Conservation (phyloP, 2,329 filamentous ascomycete species). For the Periconia sp. region DNA sequence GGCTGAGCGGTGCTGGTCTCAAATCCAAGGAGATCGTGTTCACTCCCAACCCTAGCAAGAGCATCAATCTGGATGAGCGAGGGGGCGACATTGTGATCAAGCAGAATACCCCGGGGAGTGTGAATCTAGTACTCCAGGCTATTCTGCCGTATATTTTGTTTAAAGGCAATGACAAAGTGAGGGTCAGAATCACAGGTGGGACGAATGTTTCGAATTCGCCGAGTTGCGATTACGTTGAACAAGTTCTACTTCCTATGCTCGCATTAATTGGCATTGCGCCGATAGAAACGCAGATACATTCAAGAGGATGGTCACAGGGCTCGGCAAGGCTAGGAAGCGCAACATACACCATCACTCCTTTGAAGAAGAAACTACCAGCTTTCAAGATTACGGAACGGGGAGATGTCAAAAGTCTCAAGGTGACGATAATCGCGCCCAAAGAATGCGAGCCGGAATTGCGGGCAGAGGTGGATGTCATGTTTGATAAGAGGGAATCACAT, state of each 20-base stretch:
- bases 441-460: constrained; percentile 36
- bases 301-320: constrained; percentile 62
- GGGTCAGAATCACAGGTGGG: constrained; percentile 60
- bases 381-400: constrained; percentile 45
- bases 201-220: constrained; percentile 64
- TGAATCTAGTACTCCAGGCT: constrained; percentile 64
- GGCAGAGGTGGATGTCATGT: constrained; percentile 30
- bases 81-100: constrained; percentile 41
- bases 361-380: constrained; percentile 38
- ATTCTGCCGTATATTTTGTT: constrained; percentile 65
- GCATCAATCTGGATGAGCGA: background rate
- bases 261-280: constrained; percentile 56
- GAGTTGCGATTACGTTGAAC: constrained; percentile 61
- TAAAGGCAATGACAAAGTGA: constrained; percentile 17
- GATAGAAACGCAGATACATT: constrained; percentile 51
- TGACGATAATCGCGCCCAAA: constrained; percentile 47
- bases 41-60: constrained; percentile 9
- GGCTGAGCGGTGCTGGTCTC: constrained; percentile 47
- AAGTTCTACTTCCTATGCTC: constrained; percentile 63
- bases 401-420: constrained; percentile 33
- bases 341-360: constrained; percentile 55
- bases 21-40: constrained; percentile 53
- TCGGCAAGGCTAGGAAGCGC: constrained; percentile 54
- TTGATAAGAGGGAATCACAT: constrained; percentile 18
- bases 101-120: constrained; percentile 55